Conservation (phyloP, 2,329 filamentous ascomycete genomes). For the Chaetomiaceae sp. region DNA sequence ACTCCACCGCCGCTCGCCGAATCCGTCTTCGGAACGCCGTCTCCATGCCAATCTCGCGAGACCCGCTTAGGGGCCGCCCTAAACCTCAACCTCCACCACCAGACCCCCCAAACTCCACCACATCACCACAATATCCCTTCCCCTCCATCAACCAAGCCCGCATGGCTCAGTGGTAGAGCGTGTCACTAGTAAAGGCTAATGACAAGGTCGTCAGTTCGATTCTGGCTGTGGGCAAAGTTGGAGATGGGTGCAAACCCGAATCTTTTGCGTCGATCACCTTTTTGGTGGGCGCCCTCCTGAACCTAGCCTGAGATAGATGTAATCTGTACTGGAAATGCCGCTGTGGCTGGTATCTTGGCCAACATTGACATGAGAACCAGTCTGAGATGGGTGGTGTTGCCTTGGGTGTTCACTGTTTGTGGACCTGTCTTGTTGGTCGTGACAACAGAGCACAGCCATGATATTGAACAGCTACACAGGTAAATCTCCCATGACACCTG, state of each 20-base stretch:
- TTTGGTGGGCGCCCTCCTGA: no score
- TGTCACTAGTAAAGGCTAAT: slow-evolving; percentile 18
- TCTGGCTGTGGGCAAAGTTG: slow-evolving; percentile 16
- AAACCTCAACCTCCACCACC: slow-evolving; percentile 3
- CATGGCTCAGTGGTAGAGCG: slow-evolving; percentile 24
- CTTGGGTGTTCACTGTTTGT: no score
- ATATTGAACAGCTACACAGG: no score
- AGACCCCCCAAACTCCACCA: neutral
- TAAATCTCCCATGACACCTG: no score
- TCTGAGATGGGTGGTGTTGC: no score
- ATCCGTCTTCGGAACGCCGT: neutral
- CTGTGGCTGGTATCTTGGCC: no score
- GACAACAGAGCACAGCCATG: no score
- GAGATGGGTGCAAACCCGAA: no score
- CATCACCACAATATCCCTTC: slow-evolving; percentile 1
- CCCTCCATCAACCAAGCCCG: slow-evolving; percentile 11
- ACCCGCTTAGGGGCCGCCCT: slow-evolving; percentile 7
- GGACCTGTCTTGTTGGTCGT: no score
- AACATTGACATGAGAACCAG: no score
- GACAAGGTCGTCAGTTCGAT: slow-evolving; percentile 21
- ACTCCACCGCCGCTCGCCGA: neutral
- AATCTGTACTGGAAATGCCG: no score
- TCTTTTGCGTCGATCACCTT: neutral
- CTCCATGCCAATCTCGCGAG: neutral
- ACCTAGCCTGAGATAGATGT: no score